Conservation (phyloP, 352 stramenopile species). For the Globisporangium polare region DNA sequence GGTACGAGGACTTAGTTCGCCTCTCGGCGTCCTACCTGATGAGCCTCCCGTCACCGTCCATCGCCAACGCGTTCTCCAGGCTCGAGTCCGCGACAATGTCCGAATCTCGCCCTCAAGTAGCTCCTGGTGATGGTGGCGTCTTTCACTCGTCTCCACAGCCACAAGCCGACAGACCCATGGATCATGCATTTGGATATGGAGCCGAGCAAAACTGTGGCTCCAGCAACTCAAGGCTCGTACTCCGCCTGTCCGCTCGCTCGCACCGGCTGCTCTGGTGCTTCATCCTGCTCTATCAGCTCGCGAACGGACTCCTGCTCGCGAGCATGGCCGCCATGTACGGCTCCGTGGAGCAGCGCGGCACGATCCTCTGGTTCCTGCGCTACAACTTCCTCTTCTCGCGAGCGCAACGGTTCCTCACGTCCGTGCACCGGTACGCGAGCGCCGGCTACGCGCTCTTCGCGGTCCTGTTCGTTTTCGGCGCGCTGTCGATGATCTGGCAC, state of each 20-base stretch:
- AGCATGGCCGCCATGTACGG: conserved; percentile 10
- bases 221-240: neutral
- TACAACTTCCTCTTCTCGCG: conserved; percentile 22
- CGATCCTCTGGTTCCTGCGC: conserved; percentile 17
- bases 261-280: conserved; percentile 7
- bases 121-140: neutral
- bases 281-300: conserved; percentile 10
- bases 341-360: neutral
- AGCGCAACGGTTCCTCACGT: conserved; percentile 5
- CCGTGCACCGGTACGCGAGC: conserved; percentile 7
- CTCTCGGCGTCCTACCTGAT: neutral
- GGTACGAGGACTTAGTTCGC: neutral
- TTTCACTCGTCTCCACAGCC: neutral
- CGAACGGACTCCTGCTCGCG: conserved; percentile 6
- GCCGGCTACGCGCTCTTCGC: conserved; percentile 1
- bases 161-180: neutral
- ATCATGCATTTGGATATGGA: neutral
- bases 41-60: neutral
- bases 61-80: neutral
- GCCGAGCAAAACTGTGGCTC: neutral
- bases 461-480: conserved; percentile 8
- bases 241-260: neutral
- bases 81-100: neutral
- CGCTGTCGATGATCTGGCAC: conserved; percentile 11
- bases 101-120: neutral